Evolutionary conservation across 2,329 filamentous ascomycete species (phyloP).

Genomic region (Colletotrichum sp.): DNA sequence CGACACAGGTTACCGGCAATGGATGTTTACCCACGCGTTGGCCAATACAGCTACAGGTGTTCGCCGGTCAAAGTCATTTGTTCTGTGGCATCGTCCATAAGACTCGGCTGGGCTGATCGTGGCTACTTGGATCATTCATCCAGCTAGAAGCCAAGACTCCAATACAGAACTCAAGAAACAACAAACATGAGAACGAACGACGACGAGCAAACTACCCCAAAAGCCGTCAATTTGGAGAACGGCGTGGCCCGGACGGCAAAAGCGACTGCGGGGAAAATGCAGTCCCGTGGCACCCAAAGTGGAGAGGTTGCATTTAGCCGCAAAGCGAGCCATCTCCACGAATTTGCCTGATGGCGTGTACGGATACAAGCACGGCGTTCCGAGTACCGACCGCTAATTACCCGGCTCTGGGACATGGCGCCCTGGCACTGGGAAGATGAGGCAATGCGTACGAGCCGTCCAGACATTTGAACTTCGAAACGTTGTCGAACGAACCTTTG

Average conservation of each 20-base stretch:
- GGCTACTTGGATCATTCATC: neutral
- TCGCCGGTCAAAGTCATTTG: neutral
- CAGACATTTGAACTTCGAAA: neutral
- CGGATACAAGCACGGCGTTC: neutral
- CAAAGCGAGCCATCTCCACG: neutral
- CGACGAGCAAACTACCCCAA: slow-evolving; percentile 5
- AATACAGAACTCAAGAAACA: neutral
- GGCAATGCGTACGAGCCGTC: neutral
- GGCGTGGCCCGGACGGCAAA: neutral
- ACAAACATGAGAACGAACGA: neutral
- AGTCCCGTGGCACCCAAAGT: slow-evolving; percentile 3
- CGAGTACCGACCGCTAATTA: neutral
- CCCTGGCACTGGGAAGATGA: neutral
- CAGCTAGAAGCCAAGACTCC: no score
- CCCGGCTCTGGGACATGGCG: neutral
- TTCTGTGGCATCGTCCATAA: neutral
- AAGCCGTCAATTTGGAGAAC: neutral
- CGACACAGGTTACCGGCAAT: neutral
- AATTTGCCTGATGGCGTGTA: slow-evolving; percentile 7
- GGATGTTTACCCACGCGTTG: neutral
- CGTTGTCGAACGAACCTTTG: neutral
- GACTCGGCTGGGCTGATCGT: neutral
- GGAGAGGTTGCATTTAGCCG: slow-evolving; percentile 22
- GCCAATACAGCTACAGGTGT: neutral
- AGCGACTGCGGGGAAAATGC: slow-evolving; percentile 10